These are phyloP conservation scores for Eucalyptus urophylla DNA, from an alignment of 345 rosid genomes.

Conservation along the genomic window DNA sequence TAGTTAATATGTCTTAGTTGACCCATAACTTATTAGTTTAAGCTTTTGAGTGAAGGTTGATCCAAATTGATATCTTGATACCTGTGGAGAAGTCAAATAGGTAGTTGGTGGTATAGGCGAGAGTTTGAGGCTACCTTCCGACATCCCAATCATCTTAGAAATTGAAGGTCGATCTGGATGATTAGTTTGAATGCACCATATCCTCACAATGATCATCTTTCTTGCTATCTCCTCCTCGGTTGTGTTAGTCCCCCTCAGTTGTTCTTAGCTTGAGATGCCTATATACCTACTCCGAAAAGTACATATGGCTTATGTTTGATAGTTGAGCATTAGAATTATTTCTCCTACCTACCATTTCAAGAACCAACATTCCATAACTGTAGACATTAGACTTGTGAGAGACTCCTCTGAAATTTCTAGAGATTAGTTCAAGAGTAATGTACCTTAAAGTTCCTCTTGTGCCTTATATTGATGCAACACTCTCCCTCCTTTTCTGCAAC, in stretches of 20 bases:
- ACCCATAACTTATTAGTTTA: not conserved
- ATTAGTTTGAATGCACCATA: not conserved
- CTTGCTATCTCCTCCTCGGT: not conserved
- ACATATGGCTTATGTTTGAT: slow-evolving; percentile 3
- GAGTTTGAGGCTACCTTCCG: not conserved
- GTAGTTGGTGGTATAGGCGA: not conserved
- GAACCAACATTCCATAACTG: slow-evolving; percentile 36
- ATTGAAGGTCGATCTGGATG: not conserved
- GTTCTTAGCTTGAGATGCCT: slow-evolving; percentile 3
- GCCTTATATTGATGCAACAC: slow-evolving; percentile 9
- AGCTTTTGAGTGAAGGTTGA: not conserved
- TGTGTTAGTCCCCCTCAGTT: not conserved
- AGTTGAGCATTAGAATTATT: not conserved
- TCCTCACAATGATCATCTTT: not conserved
- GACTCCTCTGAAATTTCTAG: not conserved
- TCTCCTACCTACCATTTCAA: slow-evolving; percentile 21
- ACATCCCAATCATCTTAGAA: not conserved
- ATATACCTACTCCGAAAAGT: slow-evolving; percentile 17
- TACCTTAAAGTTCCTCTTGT: slow-evolving; percentile 27
- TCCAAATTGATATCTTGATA: too few relatives aligned
- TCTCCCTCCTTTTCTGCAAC: slow-evolving; percentile 14
- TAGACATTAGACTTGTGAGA: slow-evolving; percentile 33
- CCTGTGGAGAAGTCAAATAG: not conserved
- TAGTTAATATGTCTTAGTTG: not conserved
- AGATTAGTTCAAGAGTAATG: slow-evolving; percentile 12